These are phyloP conservation scores for Bipolaris bicolor DNA, from an alignment of 2,329 filamentous ascomycete genomes.

Conservation along the genomic window DNA sequence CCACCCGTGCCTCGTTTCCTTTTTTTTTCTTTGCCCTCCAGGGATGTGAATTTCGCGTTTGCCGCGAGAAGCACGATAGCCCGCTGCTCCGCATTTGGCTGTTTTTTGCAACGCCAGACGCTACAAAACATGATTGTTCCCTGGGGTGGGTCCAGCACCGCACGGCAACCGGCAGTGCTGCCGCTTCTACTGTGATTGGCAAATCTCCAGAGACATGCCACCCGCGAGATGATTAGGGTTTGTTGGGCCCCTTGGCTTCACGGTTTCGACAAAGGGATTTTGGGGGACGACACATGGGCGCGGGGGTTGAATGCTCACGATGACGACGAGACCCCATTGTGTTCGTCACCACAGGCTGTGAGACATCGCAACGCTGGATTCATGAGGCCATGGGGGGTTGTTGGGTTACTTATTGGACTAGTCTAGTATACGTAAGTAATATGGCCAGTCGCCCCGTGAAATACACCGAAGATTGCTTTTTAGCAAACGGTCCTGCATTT, in stretches of 20 bases:
- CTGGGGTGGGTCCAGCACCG: constrained; percentile 21
- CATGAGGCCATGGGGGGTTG: constrained; percentile 1
- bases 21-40: background rate
- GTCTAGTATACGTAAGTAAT: background rate
- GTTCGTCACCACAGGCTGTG: background rate
- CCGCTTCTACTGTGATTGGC: constrained; percentile 34
- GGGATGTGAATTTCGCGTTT: constrained; percentile 21
- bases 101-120: constrained; percentile 12
- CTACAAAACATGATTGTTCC: constrained; percentile 24
- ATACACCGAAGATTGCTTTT: constrained; percentile 11
- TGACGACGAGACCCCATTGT: constrained; percentile 1
- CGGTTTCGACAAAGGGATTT: constrained; percentile 5
- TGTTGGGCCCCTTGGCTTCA: constrained; percentile 24
- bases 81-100: constrained; percentile 24
- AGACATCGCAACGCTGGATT: background rate
- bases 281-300: background rate
- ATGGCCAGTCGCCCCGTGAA: background rate
- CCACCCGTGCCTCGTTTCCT: constrained; percentile 6
- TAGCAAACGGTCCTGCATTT: constrained; percentile 13
- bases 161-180: constrained; percentile 15
- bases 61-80: constrained; percentile 44
- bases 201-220: constrained; percentile 11
- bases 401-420: constrained; percentile 2
- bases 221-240: constrained; percentile 13
- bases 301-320: background rate